phyloP scores from a whole-genome alignment of 768 basidiomycete genomes.

The Tylopilus balloui region DNA sequence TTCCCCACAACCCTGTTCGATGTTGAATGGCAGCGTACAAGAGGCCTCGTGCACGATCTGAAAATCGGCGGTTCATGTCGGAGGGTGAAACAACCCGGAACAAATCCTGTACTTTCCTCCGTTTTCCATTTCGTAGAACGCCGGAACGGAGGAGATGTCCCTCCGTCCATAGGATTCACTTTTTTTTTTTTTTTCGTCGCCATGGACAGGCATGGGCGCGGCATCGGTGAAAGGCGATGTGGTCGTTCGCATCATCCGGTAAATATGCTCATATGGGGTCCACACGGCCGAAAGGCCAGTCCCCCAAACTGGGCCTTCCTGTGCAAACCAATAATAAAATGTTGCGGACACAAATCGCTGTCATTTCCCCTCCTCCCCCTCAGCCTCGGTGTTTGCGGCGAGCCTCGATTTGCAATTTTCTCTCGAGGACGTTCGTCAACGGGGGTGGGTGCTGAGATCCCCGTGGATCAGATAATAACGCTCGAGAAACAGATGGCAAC shows the following conservation, averaged over 20 bases:
- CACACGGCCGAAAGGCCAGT: constrained; percentile 23
- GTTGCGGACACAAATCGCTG: constrained; percentile 46
- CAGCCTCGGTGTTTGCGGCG: constrained; percentile 40
- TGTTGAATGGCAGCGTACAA: constrained; percentile 59
- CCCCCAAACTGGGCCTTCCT: constrained; percentile 38
- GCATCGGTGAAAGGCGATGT: constrained; percentile 9
- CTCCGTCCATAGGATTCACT: constrained; percentile 17
- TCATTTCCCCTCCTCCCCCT: constrained; percentile 44
- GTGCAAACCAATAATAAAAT: constrained; percentile 34
- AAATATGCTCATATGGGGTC: constrained; percentile 27
- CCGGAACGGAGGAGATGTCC: constrained; percentile 19
- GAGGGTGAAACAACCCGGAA: constrained; percentile 69
- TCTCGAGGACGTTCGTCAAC: constrained; percentile 32
- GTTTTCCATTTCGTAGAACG: constrained; percentile 53
- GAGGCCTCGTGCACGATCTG: constrained; percentile 53
- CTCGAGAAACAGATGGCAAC: constrained; percentile 22
- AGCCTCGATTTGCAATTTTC: constrained; percentile 32
- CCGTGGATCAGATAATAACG: constrained; percentile 35
- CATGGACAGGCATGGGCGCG: constrained; percentile 13
- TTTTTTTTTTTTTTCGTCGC: constrained; percentile 14
- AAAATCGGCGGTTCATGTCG: constrained; percentile 51
- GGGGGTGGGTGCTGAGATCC: constrained; percentile 30
- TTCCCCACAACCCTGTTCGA: constrained; percentile 69
- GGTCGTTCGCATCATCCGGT: constrained; percentile 3
- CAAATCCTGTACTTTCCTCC: constrained; percentile 58